Percentiles rank a stretch among this genome's conserved stretches.
Conservation (phyloP, 2,329 filamentous ascomycete species). For the Hypocrella siamensis region DNA sequence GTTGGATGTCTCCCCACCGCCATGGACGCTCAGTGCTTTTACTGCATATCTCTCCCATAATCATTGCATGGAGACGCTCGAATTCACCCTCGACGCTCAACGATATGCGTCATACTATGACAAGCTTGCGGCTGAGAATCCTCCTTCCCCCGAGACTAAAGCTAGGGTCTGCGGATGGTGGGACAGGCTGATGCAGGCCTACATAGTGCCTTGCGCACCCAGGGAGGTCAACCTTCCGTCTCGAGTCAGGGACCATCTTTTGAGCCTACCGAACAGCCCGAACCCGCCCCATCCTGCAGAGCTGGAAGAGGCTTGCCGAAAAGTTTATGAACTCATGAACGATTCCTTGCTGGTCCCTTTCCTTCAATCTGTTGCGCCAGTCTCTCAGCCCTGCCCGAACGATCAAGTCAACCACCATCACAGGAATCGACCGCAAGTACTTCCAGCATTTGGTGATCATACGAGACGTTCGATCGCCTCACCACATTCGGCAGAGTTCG, state of each 20-base stretch:
- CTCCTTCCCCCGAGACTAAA: constrained; percentile 25
- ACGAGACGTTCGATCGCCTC: constrained; percentile 20
- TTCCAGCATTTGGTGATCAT: constrained; percentile 1
- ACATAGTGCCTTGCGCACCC: constrained; percentile 72
- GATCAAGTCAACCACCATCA: constrained; percentile 24
- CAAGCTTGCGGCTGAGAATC: constrained; percentile 22
- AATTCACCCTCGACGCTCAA: constrained; percentile 90
- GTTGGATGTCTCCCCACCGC: constrained; percentile 67
- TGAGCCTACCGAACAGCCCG: constrained; percentile 38
- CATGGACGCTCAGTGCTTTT: constrained; percentile 83
- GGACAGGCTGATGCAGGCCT: constrained; percentile 77
- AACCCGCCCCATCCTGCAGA: constrained; percentile 57
- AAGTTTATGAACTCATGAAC: constrained; percentile 94
- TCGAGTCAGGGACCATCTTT: constrained; percentile 65
- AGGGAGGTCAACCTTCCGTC: constrained; percentile 85
- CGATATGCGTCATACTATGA: constrained; percentile 53
- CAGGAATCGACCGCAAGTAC: constrained; percentile 3
- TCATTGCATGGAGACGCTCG: constrained; percentile 88
- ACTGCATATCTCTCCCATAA: constrained; percentile 96
- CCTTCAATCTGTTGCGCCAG: constrained; percentile 47
- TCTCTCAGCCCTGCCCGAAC: constrained; percentile 16
- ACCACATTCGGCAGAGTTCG: constrained; percentile 29
- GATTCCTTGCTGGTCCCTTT: constrained; percentile 91
- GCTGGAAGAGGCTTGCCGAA: constrained; percentile 68
- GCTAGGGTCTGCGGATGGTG: constrained; percentile 68